A percentile compares a stretch with the other conserved stretches of the same genome.
These are phyloP conservation scores for Microcera coccophila DNA, from an alignment of 2,329 filamentous ascomycete genomes.

Conservation along the genomic window DNA sequence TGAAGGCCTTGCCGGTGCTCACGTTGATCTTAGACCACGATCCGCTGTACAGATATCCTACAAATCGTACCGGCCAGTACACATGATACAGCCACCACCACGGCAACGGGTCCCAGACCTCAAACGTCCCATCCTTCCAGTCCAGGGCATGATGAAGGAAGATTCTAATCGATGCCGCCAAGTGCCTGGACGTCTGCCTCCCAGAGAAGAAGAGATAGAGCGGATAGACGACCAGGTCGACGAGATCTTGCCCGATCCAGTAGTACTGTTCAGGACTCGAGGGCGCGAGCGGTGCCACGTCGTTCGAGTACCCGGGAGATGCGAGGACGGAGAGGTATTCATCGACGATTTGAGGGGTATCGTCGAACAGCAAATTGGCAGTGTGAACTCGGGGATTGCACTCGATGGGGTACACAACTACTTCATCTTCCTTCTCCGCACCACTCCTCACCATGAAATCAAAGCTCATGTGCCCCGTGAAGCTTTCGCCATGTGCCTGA, in stretches of 20 bases:
- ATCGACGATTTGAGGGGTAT: conserved; percentile 43
- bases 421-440: conserved; percentile 8
- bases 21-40: conserved; percentile 65
- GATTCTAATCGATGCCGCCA: conserved; percentile 20
- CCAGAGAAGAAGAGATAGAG: conserved; percentile 32
- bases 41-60: conserved; percentile 40
- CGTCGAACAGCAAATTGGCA: conserved; percentile 57
- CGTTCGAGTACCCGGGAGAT: background rate
- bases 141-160: conserved; percentile 38
- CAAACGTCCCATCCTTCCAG: conserved; percentile 55
- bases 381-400: conserved; percentile 69
- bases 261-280: conserved; percentile 39
- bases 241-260: conserved; percentile 65
- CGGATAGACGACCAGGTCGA: conserved; percentile 47
- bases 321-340: conserved; percentile 51
- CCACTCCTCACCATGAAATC: conserved; percentile 59
- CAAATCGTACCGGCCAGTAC: conserved; percentile 53
- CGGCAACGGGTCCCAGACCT: conserved; percentile 52
- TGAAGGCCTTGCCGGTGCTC: conserved; percentile 49
- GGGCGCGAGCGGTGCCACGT: background rate
- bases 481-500: conserved; percentile 39
- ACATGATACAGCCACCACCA: conserved; percentile 55
- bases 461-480: conserved; percentile 70
- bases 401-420: conserved; percentile 60
- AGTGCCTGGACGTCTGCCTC: conserved; percentile 18